Percentiles rank a stretch among this genome's conserved stretches.
phyloP scores from a whole-genome alignment of 2,329 filamentous ascomycete genomes.

The Exophiala sideris region DNA sequence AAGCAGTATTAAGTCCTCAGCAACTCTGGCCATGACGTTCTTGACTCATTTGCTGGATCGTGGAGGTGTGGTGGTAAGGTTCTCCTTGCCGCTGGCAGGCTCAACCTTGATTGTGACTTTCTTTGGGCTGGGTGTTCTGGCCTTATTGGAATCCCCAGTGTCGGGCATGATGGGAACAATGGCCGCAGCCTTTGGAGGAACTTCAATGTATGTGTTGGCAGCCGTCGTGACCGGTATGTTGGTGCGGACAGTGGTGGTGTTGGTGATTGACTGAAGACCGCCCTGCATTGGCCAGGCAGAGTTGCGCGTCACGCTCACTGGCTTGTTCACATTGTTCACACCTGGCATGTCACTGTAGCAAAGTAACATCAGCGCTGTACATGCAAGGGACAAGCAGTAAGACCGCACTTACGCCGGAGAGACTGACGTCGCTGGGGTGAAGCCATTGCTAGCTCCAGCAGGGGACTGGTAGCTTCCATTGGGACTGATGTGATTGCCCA shows the following conservation, averaged over 20 bases:
- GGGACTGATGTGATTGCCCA: conserved; percentile 40
- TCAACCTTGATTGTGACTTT: conserved; percentile 38
- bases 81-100: conserved; percentile 39
- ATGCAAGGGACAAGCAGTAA: background rate
- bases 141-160: conserved; percentile 28
- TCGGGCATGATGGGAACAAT: conserved; percentile 32
- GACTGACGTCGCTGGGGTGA: conserved; percentile 48
- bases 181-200: conserved; percentile 36
- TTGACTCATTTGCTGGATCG: conserved; percentile 29
- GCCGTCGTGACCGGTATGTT: conserved; percentile 27
- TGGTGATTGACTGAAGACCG: conserved; percentile 38
- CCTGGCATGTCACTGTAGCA: conserved; percentile 35
- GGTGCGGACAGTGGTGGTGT: conserved; percentile 33
- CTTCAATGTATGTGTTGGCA: conserved; percentile 30
- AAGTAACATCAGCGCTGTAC: conserved; percentile 30
- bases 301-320: conserved; percentile 33
- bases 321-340: conserved; percentile 42
- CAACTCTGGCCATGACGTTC: background rate
- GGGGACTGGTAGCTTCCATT: conserved; percentile 44
- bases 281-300: conserved; percentile 37
- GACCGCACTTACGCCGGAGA: conserved; percentile 44
- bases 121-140: conserved; percentile 40
- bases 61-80: conserved; percentile 34
- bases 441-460: conserved; percentile 39
- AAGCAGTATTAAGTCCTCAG: conserved; percentile 15